Percentiles rank a stretch among this genome's conserved stretches.
Evolutionary conservation across 768 basidiomycete species (phyloP).

Genomic region (Mycena polygramma): DNA sequence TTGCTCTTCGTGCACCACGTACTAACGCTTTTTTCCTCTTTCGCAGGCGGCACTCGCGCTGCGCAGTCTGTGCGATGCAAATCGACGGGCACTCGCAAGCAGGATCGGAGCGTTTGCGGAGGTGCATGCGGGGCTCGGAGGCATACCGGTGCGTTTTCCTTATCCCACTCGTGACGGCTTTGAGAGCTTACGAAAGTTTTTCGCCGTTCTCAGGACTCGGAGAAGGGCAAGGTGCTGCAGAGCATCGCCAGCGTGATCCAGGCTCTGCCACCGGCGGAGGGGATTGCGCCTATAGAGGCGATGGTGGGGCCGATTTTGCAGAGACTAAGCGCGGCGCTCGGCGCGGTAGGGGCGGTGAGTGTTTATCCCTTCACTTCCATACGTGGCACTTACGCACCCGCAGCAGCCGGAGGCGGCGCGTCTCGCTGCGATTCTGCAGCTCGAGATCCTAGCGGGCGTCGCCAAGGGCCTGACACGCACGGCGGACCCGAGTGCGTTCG

Average conservation of each 20-base stretch:
- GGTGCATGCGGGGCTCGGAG: conserved; percentile 80
- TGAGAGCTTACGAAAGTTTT: background rate
- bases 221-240: conserved; percentile 91
- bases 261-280: conserved; percentile 84
- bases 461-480: conserved; percentile 89
- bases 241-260: conserved; percentile 95
- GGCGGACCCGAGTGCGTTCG: conserved; percentile 73
- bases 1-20: background rate
- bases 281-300: conserved; percentile 83
- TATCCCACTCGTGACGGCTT: background rate
- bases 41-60: conserved; percentile 83
- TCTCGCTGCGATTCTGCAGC: conserved; percentile 72
- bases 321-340: conserved; percentile 74
- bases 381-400: background rate
- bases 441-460: conserved; percentile 87
- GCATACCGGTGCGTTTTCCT: conserved; percentile 71
- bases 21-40: conserved; percentile 23
- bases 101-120: conserved; percentile 90
- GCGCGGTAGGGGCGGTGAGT: conserved; percentile 65
- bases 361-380: background rate
- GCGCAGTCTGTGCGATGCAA: conserved; percentile 90
- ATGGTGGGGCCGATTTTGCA: conserved; percentile 83
- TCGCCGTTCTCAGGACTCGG: conserved; percentile 68
- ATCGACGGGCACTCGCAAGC: conserved; percentile 83
- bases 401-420: conserved; percentile 85